Evolutionary conservation across 768 basidiomycete species (phyloP).

Genomic region (Lentinus brumalis): DNA sequence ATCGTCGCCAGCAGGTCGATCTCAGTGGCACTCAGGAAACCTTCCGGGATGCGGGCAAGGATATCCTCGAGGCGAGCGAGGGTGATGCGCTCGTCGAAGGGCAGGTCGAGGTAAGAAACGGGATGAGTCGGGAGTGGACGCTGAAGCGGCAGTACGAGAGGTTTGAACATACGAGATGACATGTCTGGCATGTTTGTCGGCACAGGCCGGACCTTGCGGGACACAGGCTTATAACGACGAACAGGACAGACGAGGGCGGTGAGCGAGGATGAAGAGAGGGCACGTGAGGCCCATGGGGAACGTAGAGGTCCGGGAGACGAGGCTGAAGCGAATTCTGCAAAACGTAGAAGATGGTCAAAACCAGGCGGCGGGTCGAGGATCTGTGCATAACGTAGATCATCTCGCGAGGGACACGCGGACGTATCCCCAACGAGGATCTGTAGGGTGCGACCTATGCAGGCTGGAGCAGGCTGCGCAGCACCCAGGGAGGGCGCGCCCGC

Average conservation of each 20-base stretch:
- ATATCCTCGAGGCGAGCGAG: slow-evolving; percentile 17
- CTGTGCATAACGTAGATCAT: background rate
- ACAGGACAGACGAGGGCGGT: background rate
- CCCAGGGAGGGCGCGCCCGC: too few relatives aligned
- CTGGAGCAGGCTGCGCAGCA: background rate
- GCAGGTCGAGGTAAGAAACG: slow-evolving; percentile 5
- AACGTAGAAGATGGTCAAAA: background rate
- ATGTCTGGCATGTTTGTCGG: slow-evolving; percentile 30
- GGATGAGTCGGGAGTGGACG: slow-evolving; percentile 12
- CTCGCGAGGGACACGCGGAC: background rate
- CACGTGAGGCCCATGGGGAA: slow-evolving; percentile 3
- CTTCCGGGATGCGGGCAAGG: slow-evolving; percentile 18
- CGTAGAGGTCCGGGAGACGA: background rate
- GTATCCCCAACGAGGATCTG: background rate
- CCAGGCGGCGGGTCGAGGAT: background rate
- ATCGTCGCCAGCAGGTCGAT: slow-evolving; percentile 21
- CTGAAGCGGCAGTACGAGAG: slow-evolving; percentile 2
- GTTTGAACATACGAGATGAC: slow-evolving; percentile 9
- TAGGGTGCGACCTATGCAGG: background rate
- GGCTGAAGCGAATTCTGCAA: background rate
- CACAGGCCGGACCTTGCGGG: slow-evolving; percentile 30
- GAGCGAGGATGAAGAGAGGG: background rate
- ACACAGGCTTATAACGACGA: slow-evolving; percentile 30
- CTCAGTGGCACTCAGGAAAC: slow-evolving; percentile 11
- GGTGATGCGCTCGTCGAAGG: slow-evolving; percentile 8